Evolutionary conservation across 192 early-diverging fungal species (phyloP), one percentile per base, ranked within the genome.

Genomic region (Coemansia sp.): DNA sequence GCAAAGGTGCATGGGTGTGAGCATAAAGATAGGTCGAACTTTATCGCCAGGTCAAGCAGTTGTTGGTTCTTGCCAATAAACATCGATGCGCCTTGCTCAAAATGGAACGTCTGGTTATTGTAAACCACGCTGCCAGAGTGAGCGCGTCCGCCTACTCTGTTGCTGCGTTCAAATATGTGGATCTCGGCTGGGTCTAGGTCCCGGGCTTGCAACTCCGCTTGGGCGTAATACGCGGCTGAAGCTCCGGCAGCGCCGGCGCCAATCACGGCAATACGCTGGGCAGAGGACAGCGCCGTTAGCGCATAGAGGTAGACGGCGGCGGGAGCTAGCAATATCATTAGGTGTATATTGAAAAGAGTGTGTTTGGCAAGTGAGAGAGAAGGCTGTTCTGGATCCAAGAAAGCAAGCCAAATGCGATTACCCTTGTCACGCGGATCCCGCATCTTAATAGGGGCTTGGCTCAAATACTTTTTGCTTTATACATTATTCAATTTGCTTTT

Each of bases 51-150:
- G 44, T 70, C 74, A 14, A 70, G 19, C 42, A 76, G 39, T 23
- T 76, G 67, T 13, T 28, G 43, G 74, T 76, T 76, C 26, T 67
- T 70, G 42, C 63, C 58, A 19, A 76, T 70, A 23, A 76, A 76
- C 74, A 76, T 76, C 3, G 74, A 76, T 16, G 74, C 74, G 5
- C 74, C 74, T 33, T 49, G 55, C 61, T 76, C 74, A 64, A 66
- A 76, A 14, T 67, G 43, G 28, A 70, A 63, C 14, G 74, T 70
- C 10, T 33, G 37, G 66, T 66, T 70, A 44, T 43, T 55, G 50
- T 76, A 66, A 4, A 16, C 26, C 0, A 76, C 68, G 9, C 44
- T 70, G n/a, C 64, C 67, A 6, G 50, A 19, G 40, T 64, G 67
- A 0, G 64, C 68, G n/a, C 74, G 74, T 6, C 74, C 74, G 13